phyloP scores from a whole-genome alignment of 352 stramenopile genomes.

The Peronospora belbahrii region DNA sequence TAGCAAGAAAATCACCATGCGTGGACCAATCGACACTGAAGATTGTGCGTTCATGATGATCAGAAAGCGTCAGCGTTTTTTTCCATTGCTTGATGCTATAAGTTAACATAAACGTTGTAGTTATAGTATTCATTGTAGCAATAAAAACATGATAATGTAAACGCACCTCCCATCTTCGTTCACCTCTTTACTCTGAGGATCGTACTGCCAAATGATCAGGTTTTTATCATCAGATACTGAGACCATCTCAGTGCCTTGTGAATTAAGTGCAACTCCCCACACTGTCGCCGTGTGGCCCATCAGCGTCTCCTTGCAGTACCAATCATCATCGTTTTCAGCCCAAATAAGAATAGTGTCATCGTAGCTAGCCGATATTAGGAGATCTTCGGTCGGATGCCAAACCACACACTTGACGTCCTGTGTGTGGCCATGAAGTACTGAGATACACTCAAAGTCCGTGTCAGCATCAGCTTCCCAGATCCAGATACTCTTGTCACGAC shows the following conservation, averaged over 20 bases:
- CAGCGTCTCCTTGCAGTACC: constrained; percentile 92
- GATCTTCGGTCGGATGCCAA: constrained; percentile 86
- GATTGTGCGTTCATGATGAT: constrained; percentile 85
- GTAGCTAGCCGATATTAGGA: constrained; percentile 89
- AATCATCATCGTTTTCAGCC: constrained; percentile 95
- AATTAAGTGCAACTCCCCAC: constrained; percentile 86
- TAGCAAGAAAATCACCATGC: constrained; percentile 82
- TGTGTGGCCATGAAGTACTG: constrained; percentile 93
- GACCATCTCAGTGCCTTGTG: constrained; percentile 71
- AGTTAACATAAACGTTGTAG: neutral
- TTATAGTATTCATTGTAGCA: neutral
- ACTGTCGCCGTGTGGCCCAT: constrained; percentile 90
- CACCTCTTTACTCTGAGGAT: constrained; percentile 50
- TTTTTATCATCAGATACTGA: constrained; percentile 88
- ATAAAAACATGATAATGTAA: neutral
- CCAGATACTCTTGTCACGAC: constrained; percentile 98
- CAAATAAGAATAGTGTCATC: constrained; percentile 95
- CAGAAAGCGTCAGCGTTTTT: constrained; percentile 66
- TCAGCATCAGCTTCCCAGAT: constrained; percentile 94
- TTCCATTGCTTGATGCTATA: constrained; percentile 71
- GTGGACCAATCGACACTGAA: constrained; percentile 91
- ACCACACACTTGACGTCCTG: constrained; percentile 95
- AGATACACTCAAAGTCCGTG: constrained; percentile 96
- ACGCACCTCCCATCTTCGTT: constrained; percentile 38
- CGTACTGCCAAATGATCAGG: constrained; percentile 89